Conservation (phyloP, 805 yeast genomes). For the Ogataea kodamae region DNA sequence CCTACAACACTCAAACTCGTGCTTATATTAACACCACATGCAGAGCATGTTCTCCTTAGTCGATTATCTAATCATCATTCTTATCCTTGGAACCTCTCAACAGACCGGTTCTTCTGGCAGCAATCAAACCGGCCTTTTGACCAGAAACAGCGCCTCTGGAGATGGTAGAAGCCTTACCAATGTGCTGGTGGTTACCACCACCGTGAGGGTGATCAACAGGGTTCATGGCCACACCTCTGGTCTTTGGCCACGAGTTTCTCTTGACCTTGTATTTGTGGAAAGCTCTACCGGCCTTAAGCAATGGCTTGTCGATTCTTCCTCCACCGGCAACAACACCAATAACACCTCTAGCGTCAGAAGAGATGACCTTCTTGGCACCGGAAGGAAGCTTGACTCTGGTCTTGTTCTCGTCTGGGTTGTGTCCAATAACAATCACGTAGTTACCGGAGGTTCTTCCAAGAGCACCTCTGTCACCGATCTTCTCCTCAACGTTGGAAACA, state of each 20-base stretch:
- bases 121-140: slow-evolving; percentile 99
- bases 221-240: slow-evolving; percentile 99
- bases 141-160: slow-evolving; percentile 99
- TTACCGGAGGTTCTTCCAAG: slow-evolving; percentile 99
- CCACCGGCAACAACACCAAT: slow-evolving; percentile 99
- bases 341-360: slow-evolving; percentile 98
- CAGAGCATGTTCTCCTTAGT: no score
- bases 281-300: slow-evolving; percentile 99
- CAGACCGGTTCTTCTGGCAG: slow-evolving; percentile 99
- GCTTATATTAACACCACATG: no score
- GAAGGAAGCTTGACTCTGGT: slow-evolving; percentile 99
- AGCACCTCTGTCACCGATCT: slow-evolving; percentile 99
- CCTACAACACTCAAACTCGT: no score
- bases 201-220: slow-evolving; percentile 99
- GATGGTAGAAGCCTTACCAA: slow-evolving; percentile 99
- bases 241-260: slow-evolving; percentile 99
- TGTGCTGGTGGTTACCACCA: slow-evolving; percentile 99
- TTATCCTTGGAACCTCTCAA: slow-evolving; percentile 95
- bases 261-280: slow-evolving; percentile 99
- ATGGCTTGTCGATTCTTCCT: slow-evolving; percentile 99
- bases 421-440: slow-evolving; percentile 98
- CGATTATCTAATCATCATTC: slow-evolving; percentile 31
- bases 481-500: slow-evolving; percentile 96
- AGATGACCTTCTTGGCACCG: slow-evolving; percentile 95
- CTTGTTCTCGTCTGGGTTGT: slow-evolving; percentile 98